Evolutionary conservation across 805 yeast genomes (phyloP), one percentile per base, ranked within the genome.

Genomic region (Kuraishia ogatae): DNA sequence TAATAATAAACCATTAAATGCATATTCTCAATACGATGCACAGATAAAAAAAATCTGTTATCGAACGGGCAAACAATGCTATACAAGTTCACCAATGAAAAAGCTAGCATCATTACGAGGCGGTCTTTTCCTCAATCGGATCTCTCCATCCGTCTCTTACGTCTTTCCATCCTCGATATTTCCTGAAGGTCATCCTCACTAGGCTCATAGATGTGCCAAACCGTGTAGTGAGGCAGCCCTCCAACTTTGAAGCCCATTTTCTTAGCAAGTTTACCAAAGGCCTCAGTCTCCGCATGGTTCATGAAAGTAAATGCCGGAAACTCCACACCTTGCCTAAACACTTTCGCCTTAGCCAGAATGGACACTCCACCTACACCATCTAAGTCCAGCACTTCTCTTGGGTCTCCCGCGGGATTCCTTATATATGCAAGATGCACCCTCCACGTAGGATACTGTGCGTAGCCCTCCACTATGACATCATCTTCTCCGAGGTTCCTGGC

Each of bases 281-380:
- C 94, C 67, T 88, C 96, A 0, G 96, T 88, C 66, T 88, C 96
- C 0, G 96, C 96, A 69, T 88, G 96, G 64, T 88, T 88, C 71
- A 82, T 78, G 66, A 87, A 87, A 1, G 94, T 85, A 62, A 87
- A 87, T 1, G 94, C 94, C 19, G 94, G 92, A 75, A 88, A 88
- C 63, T 84, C 85, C n/a, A 82, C 84, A 55, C 96, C 96, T 56
- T 80, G 83, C 63, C 94, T 76, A 65, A 88, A 87, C 23, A 87
- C 78, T 59, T 79, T 78, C 0, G 93, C 93, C 64, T 80, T 83
- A 1, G 92, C 88, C 53, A 88, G 68, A 55, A 88, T 87, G 0
- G 92, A 85, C 35, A 88, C 96, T 54, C 96, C 96, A 26, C 96
- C 96, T 54, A 88, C 89, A 59, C 96, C 96, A 66, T 88, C 96